Evolutionary conservation across 768 basidiomycete species (phyloP).

Genomic region (Zangia roseola): DNA sequence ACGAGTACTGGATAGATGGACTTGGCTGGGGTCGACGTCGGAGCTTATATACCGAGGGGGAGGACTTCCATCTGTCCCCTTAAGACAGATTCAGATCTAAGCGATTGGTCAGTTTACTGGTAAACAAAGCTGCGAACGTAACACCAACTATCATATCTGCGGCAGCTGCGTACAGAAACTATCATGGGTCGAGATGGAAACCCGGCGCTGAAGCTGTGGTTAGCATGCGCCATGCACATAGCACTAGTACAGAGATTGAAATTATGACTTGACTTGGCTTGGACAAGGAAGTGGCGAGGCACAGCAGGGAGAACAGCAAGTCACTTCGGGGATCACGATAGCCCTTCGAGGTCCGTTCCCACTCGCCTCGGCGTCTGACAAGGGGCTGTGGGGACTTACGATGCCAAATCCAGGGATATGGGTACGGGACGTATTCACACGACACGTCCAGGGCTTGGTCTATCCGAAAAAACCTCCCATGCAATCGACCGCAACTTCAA

Average conservation of each 20-base stretch:
- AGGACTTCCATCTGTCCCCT: background rate
- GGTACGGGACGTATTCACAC: too few species aligned
- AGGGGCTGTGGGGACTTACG: too few species aligned
- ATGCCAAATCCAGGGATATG: background rate
- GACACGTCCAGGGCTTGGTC: too few species aligned
- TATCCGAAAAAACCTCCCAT: too few species aligned
- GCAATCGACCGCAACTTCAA: constrained; percentile 9
- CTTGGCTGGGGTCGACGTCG: background rate
- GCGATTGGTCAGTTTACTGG: background rate
- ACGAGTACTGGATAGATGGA: background rate
- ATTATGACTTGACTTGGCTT: background rate
- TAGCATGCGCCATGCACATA: too few species aligned
- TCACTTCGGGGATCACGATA: too few species aligned
- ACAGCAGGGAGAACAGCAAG: constrained; percentile 18
- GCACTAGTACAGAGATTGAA: too few species aligned
- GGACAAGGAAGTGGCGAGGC: background rate
- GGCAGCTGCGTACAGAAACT: constrained; percentile 7
- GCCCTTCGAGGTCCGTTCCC: too few species aligned
- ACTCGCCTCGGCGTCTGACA: too few species aligned
- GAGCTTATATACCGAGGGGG: constrained; percentile 15
- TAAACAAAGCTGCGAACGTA: background rate
- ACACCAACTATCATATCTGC: background rate
- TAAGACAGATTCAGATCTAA: background rate
- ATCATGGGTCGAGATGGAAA: constrained; percentile 23
- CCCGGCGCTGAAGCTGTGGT: background rate